phyloP scores from a whole-genome alignment of 371 early-diverging fungal genomes.

The Mucor piriformis region DNA sequence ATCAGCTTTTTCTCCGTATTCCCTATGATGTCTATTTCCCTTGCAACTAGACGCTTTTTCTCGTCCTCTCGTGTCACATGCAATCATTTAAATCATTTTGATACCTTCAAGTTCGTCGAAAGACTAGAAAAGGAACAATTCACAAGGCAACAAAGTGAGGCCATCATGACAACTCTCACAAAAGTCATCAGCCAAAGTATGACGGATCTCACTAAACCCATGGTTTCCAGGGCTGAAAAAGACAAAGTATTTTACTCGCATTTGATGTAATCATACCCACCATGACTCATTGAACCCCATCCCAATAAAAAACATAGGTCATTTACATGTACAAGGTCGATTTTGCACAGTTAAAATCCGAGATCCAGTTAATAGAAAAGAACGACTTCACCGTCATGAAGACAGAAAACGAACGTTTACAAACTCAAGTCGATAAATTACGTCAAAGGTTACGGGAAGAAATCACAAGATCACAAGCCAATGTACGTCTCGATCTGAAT shows the following conservation, averaged over 20 bases:
- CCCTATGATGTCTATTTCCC: not conserved
- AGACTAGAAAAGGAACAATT: slow-evolving; percentile 78
- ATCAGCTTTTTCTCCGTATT: not conserved
- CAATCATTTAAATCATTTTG: slow-evolving; percentile 59
- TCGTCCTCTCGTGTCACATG: not conserved
- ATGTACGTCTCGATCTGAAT: slow-evolving; percentile 85
- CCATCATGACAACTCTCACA: slow-evolving; percentile 74
- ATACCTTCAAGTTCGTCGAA: slow-evolving; percentile 79
- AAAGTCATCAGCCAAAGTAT: slow-evolving; percentile 77
- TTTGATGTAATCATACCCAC: no score
- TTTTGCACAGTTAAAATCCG: slow-evolving; percentile 87
- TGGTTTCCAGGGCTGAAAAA: slow-evolving; percentile 83
- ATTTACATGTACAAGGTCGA: slow-evolving; percentile 91
- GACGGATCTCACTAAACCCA: slow-evolving; percentile 60
- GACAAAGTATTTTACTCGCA: slow-evolving; percentile 67
- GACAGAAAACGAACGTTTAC: slow-evolving; percentile 80
- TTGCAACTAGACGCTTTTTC: not conserved
- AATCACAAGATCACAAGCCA: slow-evolving; percentile 82
- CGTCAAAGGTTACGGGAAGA: slow-evolving; percentile 83
- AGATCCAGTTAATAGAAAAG: slow-evolving; percentile 87
- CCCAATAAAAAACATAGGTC: slow-evolving; percentile 39
- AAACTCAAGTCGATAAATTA: slow-evolving; percentile 79
- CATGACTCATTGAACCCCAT: not conserved
- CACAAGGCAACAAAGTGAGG: slow-evolving; percentile 72
- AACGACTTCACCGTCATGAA: slow-evolving; percentile 88